Evolutionary conservation across 1,284 basidiomycete genomes (phyloP).

Genomic region (Cerrena zonata): DNA sequence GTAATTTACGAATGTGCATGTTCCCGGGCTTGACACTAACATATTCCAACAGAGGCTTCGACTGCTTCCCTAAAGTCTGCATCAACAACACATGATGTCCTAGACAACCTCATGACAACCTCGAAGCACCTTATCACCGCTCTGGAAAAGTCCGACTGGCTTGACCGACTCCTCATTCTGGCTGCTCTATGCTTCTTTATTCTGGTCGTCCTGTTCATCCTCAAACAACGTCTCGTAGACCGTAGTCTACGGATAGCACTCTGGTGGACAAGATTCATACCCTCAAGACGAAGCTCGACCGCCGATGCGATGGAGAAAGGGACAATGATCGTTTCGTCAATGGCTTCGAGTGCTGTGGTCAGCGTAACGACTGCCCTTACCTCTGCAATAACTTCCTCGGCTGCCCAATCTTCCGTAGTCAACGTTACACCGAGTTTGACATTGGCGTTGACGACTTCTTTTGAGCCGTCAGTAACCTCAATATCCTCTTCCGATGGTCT

Average conservation of each 20-base stretch:
- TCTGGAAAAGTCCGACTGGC: conserved; percentile 83
- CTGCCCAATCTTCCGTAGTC: neutral
- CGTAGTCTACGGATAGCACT: conserved; percentile 63
- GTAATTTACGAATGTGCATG: conserved; percentile 33
- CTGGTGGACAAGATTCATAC: conserved; percentile 75
- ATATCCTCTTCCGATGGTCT: too few relatives aligned
- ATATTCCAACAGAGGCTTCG: conserved; percentile 58
- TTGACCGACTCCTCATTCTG: conserved; percentile 83
- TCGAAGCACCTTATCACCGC: conserved; percentile 80
- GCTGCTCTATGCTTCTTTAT: conserved; percentile 76
- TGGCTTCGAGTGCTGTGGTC: neutral
- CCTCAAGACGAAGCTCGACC: conserved; percentile 26
- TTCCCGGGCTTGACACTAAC: neutral
- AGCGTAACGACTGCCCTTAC: neutral
- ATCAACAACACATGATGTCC: conserved; percentile 72
- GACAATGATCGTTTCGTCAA: neutral
- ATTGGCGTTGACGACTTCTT: too few relatives aligned
- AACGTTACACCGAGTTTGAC: too few relatives aligned
- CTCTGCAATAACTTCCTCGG: neutral
- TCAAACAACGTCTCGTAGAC: conserved; percentile 82
- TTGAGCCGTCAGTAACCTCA: too few relatives aligned
- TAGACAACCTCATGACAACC: conserved; percentile 68
- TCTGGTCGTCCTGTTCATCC: conserved; percentile 77
- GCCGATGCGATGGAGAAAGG: conserved; percentile 24
- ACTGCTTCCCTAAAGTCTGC: conserved; percentile 72